Percentiles rank a stretch among this genome's conserved stretches.
phyloP scores from a whole-genome alignment of 441 rosid genomes.

The Francoa sonchifolia region DNA sequence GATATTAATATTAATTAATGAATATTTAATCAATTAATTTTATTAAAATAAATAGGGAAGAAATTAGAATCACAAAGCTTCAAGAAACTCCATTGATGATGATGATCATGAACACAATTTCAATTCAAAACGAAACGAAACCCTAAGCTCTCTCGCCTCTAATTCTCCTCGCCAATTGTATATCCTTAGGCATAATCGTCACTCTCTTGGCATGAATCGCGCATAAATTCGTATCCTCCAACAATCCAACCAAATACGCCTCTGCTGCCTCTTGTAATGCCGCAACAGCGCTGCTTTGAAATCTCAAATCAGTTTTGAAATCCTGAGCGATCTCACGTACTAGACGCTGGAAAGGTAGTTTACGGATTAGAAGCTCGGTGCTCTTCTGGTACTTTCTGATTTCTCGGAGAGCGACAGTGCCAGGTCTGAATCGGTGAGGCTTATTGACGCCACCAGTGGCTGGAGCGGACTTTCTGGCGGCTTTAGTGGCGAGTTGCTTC shows the following conservation, averaged over 20 bases:
- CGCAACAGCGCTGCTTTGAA: background rate
- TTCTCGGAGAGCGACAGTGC: constrained; percentile 2
- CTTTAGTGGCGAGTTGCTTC: background rate
- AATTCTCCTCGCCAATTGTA: background rate
- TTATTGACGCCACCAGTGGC: constrained; percentile 1
- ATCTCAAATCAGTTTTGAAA: background rate
- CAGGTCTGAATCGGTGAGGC: constrained; percentile 4
- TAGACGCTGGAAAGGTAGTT: background rate
- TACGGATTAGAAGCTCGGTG: background rate
- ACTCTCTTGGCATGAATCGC: background rate
- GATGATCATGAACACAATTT: too few species aligned
- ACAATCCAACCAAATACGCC: background rate
- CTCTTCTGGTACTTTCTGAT: constrained; percentile 1
- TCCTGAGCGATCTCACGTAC: background rate
- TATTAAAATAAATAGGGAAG: too few species aligned
- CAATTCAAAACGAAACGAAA: constrained; percentile 28
- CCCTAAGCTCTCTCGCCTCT: background rate
- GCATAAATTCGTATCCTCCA: constrained; percentile 1
- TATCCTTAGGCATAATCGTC: background rate
- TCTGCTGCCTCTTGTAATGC: constrained; percentile 1
- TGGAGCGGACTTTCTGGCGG: background rate
- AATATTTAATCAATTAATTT: too few species aligned
- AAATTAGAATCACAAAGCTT: too few species aligned
- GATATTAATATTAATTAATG: too few species aligned
- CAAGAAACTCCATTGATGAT: too few species aligned